Evolutionary conservation across 2,329 filamentous ascomycete species (phyloP), one percentile per base, ranked within the genome.

Genomic region (Parastagonospora nodorum): DNA sequence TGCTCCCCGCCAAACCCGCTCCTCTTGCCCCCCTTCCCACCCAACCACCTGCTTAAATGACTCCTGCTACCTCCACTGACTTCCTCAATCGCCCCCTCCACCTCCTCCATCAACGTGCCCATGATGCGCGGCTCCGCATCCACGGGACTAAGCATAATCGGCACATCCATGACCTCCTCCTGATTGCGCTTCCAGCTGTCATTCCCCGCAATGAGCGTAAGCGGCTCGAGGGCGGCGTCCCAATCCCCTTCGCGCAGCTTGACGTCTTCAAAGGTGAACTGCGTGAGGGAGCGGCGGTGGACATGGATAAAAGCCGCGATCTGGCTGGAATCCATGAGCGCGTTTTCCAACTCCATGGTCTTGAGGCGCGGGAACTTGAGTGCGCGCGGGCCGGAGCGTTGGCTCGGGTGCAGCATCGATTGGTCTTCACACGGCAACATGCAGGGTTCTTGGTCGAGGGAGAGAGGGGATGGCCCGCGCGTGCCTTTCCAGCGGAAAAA

Each of bases 211-310:
- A 66, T 78, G 65, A 65, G 59, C 24, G 82, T 84, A 49, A 95
- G 76, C 1, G 89, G 88, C 33, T 85, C 84, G n/a, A 96, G 81
- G 0, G 90, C 90, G 28, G 92, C 87, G 51, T 94, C 88, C 90
- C 90, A 96, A 50, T 80, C 87, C 27, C 88, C 90, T 53, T 83
- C 81, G 43, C 85, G 80, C 37, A 96, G 81, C 28, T 82, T 79
- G 14, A 92, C 86, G 55, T 89, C 86, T 67, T 92, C 86, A 71
- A 95, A 91, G 69, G 91, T 87, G 66, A 93, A 90, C 66, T 93
- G 88, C 57, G 83, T 81, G 39, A 95, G 83, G 0, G 85, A 87
- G 48, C 78, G 77, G 28, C 84, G 82, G 74, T 96, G 90, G 10
- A 78, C 76, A 42, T 79, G 75, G 51, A 94, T 86, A 55, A 96